phyloP scores from a whole-genome alignment of 208 protist genomes.

The Wallacemonas sp. region DNA sequence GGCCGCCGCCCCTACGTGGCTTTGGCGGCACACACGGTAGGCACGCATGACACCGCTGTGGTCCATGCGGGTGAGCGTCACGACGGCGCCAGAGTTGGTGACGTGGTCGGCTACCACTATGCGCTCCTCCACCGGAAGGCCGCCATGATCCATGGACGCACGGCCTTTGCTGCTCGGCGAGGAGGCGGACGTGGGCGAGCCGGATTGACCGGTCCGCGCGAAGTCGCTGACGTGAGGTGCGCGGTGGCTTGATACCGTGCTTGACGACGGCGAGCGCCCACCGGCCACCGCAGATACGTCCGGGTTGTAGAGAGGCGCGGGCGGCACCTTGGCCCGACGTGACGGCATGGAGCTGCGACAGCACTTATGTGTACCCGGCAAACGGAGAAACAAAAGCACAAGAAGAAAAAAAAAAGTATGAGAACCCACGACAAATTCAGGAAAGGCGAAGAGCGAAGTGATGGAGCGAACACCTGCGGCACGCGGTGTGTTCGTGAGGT shows the following conservation, averaged over 20 bases:
- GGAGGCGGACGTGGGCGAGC: neutral
- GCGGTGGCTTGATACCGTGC: no score
- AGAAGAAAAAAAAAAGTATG: neutral
- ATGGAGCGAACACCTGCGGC: no score
- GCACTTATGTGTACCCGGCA: no score
- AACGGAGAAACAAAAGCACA: neutral
- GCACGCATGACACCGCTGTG: constrained; percentile 76
- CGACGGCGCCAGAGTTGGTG: constrained; percentile 55
- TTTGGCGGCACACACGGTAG: constrained; percentile 59
- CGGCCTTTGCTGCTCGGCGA: neutral
- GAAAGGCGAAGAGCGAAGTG: neutral
- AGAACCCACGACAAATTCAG: constrained; percentile 6
- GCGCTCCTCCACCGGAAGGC: constrained; percentile 15
- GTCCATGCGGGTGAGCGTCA: constrained; percentile 59
- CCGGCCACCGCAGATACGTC: neutral
- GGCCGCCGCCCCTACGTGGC: neutral
- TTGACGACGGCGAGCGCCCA: no score
- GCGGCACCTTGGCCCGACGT: constrained; percentile 21
- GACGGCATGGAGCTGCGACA: no score
- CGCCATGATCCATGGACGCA: neutral
- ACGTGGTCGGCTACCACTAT: constrained; percentile 45
- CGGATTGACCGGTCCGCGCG: neutral
- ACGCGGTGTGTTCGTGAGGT: no score
- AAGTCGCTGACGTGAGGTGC: no score
- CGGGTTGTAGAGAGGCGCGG: constrained; percentile 11